Evolutionary conservation across 1,139 yeast genomes (phyloP), one percentile per base, ranked within the genome.

Genomic region (Taiozyma onychis): DNA sequence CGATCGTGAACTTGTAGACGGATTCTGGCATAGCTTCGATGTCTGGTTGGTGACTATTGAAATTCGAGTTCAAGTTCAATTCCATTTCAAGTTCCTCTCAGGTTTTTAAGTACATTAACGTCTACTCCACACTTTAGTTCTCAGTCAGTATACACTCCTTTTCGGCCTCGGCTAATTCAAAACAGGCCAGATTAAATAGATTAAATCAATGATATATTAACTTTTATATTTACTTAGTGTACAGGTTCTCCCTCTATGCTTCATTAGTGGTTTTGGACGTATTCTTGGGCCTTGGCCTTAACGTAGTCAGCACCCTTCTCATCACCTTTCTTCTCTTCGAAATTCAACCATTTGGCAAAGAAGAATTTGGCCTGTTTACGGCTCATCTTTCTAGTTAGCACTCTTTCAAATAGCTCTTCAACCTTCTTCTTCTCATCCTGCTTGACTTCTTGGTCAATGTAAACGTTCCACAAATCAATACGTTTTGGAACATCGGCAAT

Each of bases 321-420:
- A 64, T 88, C 95, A 21, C 80, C 83, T 54, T 74, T 66, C 52
- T 77, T 77, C 64, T 86, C 91, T 70, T 90, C 97, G 63, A 74
- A 87, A 22, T 77, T 73, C 55, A 89, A 78, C 98, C 98, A 91
- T 66, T 93, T 93, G 63, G 84, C 88, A 73, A 90, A 91, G 78
- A 93, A 88, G 73, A 88, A 89, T 70, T 88, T 90, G 60, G 97
- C 97, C 71, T 90, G 97, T 67, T 91, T 93, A 68, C 85, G 80
- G n/a, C 87, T 77, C 52, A 91, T 69, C 68, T 87, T 88, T 68
- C 78, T 81, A 27, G 73, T 62, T 50, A 80, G 66, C 7, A 86
- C 89, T 66, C 98, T 81, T 68, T 90, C 97, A 63, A 90, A 91
- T 55, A 93, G 73, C 30, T 79, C 85, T 64, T 85, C 93, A 41